Conservation (phyloP, 2,329 filamentous ascomycete genomes). For the Pseudogymnoascus sp. region DNA sequence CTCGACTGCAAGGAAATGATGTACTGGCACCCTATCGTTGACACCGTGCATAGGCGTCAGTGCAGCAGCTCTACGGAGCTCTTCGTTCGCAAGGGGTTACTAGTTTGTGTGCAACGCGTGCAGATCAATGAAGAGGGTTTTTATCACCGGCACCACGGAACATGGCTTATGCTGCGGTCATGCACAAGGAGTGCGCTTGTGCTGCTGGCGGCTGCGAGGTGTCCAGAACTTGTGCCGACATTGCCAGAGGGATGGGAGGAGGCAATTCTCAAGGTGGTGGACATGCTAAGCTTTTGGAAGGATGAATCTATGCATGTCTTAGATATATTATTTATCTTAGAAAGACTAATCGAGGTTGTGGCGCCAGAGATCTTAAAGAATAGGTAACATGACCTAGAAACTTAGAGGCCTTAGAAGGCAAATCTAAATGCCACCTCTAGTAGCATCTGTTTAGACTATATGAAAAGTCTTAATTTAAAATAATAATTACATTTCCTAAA, state of each 20-base stretch:
- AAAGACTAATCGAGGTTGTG: not conserved
- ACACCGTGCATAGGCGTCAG: conserved; percentile 26
- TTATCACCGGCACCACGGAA: conserved; percentile 40
- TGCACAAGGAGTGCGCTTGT: conserved; percentile 37
- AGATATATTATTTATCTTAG: conserved; percentile 15
- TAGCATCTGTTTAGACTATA: no score
- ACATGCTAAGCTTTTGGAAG: conserved; percentile 21
- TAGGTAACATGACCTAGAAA: not conserved
- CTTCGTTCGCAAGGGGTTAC: conserved; percentile 28
- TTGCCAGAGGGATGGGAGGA: conserved; percentile 21
- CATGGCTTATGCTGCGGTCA: conserved; percentile 37
- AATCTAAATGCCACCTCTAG: no score
- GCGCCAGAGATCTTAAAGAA: not conserved
- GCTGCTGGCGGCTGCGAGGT: conserved; percentile 29
- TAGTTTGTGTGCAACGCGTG: conserved; percentile 30
- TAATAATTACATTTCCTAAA: no score
- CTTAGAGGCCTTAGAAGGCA: no score
- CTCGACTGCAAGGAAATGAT: conserved; percentile 35
- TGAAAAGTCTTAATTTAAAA: no score
- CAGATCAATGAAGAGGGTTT: conserved; percentile 34
- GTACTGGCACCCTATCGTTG: conserved; percentile 33
- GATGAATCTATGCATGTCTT: conserved; percentile 15
- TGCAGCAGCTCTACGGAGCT: conserved; percentile 21
- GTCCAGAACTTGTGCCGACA: conserved; percentile 10
- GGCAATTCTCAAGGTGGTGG: conserved; percentile 18